A percentile compares a stretch with the other conserved stretches of the same genome.
Conservation (phyloP, 148 eudicot species). For the Fallopia convolvulus region DNA sequence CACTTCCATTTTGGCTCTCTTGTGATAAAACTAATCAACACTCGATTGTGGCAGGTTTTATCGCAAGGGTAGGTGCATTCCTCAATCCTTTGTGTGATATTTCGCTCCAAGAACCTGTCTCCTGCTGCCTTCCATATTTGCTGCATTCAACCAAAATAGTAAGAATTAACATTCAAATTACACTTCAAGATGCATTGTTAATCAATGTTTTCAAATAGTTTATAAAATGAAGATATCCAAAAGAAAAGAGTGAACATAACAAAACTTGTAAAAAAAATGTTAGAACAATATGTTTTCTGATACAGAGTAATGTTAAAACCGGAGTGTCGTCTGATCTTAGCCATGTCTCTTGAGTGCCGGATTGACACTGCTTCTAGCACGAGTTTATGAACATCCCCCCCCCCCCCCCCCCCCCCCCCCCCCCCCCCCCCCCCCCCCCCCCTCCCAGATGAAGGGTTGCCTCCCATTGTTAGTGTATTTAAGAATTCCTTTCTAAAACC, state of each 20-base stretch:
- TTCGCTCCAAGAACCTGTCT: slow-evolving; percentile 12
- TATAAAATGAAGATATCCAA: no score
- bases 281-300: not conserved
- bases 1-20: not conserved
- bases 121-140: slow-evolving; percentile 13
- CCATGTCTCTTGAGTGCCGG: slow-evolving; percentile 12
- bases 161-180: not conserved
- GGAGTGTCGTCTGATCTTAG: slow-evolving; percentile 2
- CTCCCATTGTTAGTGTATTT: not conserved
- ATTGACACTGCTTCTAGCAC: slow-evolving; percentile 11
- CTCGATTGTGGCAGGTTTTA: slow-evolving; percentile 11
- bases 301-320: not conserved
- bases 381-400: slow-evolving; percentile 11
- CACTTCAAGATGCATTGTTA: not conserved
- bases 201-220: no score
- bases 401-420: slow-evolving; percentile 14
- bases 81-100: not conserved
- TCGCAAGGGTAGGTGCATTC: slow-evolving; percentile 11
- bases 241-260: no score
- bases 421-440: slow-evolving; percentile 14
- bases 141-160: not conserved
- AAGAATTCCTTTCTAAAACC: slow-evolving; percentile 4
- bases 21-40: not conserved
- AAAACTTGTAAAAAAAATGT: not conserved
- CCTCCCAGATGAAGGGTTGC: not conserved